Evolutionary conservation across 2,329 filamentous ascomycete genomes (phyloP).

Genomic region (Calonectria henricotiae): DNA sequence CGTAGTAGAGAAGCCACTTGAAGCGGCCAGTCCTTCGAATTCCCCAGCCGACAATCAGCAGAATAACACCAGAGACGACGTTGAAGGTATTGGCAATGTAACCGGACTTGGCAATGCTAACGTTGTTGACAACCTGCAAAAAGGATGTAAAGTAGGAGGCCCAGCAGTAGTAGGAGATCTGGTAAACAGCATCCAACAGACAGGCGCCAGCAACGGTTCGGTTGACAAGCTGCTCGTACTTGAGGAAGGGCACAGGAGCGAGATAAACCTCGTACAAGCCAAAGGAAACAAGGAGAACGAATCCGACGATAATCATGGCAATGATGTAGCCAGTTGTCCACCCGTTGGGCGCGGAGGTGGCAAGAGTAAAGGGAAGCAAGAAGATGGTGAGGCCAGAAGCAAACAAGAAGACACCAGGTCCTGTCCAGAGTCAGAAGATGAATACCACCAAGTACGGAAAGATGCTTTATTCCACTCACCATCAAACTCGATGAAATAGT

Average conservation of each 20-base stretch:
- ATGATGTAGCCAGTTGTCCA: conserved; percentile 69
- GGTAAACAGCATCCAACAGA: conserved; percentile 58
- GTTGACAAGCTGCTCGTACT: conserved; percentile 65
- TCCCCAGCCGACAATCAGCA: conserved; percentile 63
- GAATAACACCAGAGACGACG: conserved; percentile 65
- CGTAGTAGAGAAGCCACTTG: conserved; percentile 66
- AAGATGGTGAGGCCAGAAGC: conserved; percentile 69
- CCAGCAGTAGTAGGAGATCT: conserved; percentile 65
- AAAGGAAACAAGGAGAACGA: conserved; percentile 67
- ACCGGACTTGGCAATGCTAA: conserved; percentile 64
- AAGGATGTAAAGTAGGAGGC: conserved; percentile 68
- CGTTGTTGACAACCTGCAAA: conserved; percentile 67
- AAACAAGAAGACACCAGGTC: conserved; percentile 67
- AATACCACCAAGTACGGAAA: not conserved
- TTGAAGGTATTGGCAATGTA: conserved; percentile 67
- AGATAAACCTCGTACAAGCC: conserved; percentile 71
- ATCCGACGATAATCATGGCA: conserved; percentile 72
- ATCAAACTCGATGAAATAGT: conserved; percentile 48
- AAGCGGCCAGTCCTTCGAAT: conserved; percentile 68
- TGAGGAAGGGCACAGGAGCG: conserved; percentile 73
- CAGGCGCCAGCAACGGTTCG: conserved; percentile 68
- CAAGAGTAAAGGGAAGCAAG: conserved; percentile 74
- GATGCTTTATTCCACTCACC: not conserved
- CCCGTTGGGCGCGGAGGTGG: conserved; percentile 58
- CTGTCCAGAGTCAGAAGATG: conserved; percentile 9